Conservation (phyloP, 495 filamentous ascomycete species). For the Penicillium coffeae region DNA sequence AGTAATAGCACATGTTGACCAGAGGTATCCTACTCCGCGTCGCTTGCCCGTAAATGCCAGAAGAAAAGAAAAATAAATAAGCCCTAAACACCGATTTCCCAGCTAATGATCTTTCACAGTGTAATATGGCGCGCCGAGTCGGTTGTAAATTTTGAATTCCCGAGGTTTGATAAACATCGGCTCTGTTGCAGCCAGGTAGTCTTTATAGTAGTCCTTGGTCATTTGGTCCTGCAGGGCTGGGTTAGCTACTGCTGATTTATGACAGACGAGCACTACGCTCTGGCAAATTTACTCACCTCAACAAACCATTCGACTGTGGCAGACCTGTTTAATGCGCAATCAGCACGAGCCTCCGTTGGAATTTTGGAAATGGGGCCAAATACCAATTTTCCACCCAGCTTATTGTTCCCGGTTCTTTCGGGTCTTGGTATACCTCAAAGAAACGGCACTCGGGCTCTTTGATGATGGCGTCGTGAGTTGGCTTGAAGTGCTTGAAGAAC, state of each 20-base stretch:
- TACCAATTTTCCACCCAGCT: conserved; percentile 49
- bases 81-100: neutral
- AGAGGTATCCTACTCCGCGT: neutral
- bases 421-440: conserved; percentile 44
- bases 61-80: neutral
- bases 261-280: no score
- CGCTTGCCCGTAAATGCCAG: neutral
- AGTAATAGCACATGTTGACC: neutral
- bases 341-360: neutral
- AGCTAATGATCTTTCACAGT: conserved; percentile 22
- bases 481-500: conserved; percentile 39
- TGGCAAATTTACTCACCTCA: conserved; percentile 21
- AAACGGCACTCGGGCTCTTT: conserved; percentile 46
- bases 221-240: conserved; percentile 38
- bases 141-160: conserved; percentile 34
- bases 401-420: conserved; percentile 38
- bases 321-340: conserved; percentile 19
- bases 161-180: conserved; percentile 47
- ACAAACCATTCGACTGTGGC: conserved; percentile 38
- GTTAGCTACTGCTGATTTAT: no score
- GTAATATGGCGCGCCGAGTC: conserved; percentile 29
- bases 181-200: conserved; percentile 43
- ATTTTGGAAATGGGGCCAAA: neutral
- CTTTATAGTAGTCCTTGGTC: conserved; percentile 48
- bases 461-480: conserved; percentile 37